A percentile compares a stretch with the other conserved stretches of the same genome.
Conservation (phyloP, 805 yeast species). For the Ogataea methylovora region DNA sequence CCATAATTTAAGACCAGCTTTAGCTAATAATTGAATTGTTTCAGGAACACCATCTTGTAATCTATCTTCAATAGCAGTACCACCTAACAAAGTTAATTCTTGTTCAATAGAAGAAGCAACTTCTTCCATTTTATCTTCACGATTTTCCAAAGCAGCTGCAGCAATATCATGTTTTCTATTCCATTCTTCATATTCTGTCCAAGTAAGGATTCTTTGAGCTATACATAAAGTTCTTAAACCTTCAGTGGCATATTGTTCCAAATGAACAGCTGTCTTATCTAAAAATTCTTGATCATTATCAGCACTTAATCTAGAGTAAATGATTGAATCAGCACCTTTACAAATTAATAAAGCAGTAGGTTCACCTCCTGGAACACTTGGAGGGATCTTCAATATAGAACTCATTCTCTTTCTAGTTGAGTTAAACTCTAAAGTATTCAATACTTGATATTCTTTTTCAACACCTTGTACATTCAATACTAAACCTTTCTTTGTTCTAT, state of each 20-base stretch:
- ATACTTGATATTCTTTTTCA: constrained; percentile 60
- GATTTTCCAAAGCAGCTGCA: constrained; percentile 40
- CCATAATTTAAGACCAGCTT: constrained; percentile 78
- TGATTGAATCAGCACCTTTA: constrained; percentile 77
- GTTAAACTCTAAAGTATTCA: constrained; percentile 70
- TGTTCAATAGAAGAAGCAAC: constrained; percentile 55
- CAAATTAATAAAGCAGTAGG: constrained; percentile 52
- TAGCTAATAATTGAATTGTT: constrained; percentile 54
- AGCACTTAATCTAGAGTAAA: constrained; percentile 36
- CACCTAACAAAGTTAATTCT: constrained; percentile 54
- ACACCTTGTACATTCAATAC: constrained; percentile 64
- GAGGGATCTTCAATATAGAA: constrained; percentile 56
- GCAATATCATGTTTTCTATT: constrained; percentile 49
- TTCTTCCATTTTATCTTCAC: constrained; percentile 49
- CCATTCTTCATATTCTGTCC: constrained; percentile 46
- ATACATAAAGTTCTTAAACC: constrained; percentile 74
- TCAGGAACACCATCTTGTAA: constrained; percentile 76
- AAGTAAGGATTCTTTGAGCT: constrained; percentile 46
- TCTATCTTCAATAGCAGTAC: constrained; percentile 78
- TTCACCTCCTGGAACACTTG: constrained; percentile 29
- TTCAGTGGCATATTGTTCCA: constrained; percentile 67
- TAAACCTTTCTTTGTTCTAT: constrained; percentile 61
- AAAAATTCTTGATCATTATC: constrained; percentile 36
- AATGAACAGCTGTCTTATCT: constrained; percentile 50
- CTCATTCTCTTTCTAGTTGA: constrained; percentile 82